phyloP scores from a whole-genome alignment of 2,329 filamentous ascomycete genomes.

The Penicillium sp. region DNA sequence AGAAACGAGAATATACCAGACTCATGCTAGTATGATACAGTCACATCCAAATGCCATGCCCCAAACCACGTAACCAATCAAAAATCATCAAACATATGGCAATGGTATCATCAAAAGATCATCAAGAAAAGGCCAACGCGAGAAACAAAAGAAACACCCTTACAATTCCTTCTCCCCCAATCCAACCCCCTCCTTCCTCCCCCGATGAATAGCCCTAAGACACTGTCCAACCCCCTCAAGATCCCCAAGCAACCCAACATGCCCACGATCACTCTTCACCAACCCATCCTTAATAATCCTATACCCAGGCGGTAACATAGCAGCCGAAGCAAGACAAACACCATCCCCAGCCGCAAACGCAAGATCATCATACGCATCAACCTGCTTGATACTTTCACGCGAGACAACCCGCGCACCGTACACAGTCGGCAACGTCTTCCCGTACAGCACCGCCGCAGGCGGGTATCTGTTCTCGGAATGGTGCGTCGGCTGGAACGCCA shows the following conservation, averaged over 20 bases:
- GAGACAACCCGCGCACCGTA: slow-evolving; percentile 74
- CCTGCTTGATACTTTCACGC: slow-evolving; percentile 69
- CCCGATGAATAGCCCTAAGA: slow-evolving; percentile 66
- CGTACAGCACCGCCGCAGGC: slow-evolving; percentile 78
- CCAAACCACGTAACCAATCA: background rate
- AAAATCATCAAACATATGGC: slow-evolving; percentile 11
- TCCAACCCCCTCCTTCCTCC: slow-evolving; percentile 71
- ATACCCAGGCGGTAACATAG: slow-evolving; percentile 82
- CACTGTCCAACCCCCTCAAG: slow-evolving; percentile 76
- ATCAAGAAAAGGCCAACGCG: slow-evolving; percentile 2
- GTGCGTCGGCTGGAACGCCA: slow-evolving; percentile 61
- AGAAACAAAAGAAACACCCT: background rate
- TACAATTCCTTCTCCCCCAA: slow-evolving; percentile 44
- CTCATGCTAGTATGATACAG: background rate
- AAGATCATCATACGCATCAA: slow-evolving; percentile 81
- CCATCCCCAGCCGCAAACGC: slow-evolving; percentile 86
- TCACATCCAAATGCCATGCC: background rate
- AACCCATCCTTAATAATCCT: slow-evolving; percentile 69
- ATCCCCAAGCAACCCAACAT: slow-evolving; percentile 85
- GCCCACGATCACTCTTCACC: slow-evolving; percentile 77
- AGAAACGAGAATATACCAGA: background rate
- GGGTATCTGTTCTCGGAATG: slow-evolving; percentile 72
- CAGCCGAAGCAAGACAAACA: slow-evolving; percentile 79
- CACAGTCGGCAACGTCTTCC: slow-evolving; percentile 82
- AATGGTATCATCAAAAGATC: slow-evolving; percentile 21